Conservation (phyloP, 352 stramenopile species). For the Phytophthora pseudosyringae region DNA sequence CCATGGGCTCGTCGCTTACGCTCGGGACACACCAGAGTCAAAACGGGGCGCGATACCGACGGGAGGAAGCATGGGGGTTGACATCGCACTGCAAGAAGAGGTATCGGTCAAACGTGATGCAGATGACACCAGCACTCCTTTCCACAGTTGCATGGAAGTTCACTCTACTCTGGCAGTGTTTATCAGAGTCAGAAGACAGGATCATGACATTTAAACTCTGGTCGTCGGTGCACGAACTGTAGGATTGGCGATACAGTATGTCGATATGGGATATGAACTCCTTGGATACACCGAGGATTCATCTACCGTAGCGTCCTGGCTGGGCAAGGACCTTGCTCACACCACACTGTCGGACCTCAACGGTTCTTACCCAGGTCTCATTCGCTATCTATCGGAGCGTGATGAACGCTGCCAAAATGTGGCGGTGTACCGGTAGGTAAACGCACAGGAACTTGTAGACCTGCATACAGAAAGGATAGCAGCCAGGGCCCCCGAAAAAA, state of each 20-base stretch:
- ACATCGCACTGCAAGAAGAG: neutral
- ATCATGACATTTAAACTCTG: neutral
- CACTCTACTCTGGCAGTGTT: neutral
- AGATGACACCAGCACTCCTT: slow-evolving; percentile 7
- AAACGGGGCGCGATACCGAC: slow-evolving; percentile 9
- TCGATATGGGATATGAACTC: slow-evolving; percentile 28
- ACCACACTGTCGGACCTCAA: neutral
- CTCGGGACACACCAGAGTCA: slow-evolving; percentile 18
- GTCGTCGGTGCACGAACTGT: neutral
- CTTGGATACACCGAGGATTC: slow-evolving; percentile 22
- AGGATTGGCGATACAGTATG: neutral
- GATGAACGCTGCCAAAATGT: too few relatives aligned
- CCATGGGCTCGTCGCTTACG: slow-evolving; percentile 33
- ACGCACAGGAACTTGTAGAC: too few relatives aligned
- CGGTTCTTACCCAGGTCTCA: too few relatives aligned
- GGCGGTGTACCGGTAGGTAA: too few relatives aligned
- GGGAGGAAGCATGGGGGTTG: slow-evolving; percentile 1
- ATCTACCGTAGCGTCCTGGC: neutral
- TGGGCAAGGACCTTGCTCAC: neutral
- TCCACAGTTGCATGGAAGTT: neutral
- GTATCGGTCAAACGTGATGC: neutral
- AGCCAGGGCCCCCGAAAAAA: too few relatives aligned
- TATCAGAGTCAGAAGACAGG: neutral
- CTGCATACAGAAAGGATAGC: too few relatives aligned
- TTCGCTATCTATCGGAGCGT: too few relatives aligned